Base-by-base conservation (phyloP, 345 rosid genomes). In the Citrus mangshanensis region DNA sequence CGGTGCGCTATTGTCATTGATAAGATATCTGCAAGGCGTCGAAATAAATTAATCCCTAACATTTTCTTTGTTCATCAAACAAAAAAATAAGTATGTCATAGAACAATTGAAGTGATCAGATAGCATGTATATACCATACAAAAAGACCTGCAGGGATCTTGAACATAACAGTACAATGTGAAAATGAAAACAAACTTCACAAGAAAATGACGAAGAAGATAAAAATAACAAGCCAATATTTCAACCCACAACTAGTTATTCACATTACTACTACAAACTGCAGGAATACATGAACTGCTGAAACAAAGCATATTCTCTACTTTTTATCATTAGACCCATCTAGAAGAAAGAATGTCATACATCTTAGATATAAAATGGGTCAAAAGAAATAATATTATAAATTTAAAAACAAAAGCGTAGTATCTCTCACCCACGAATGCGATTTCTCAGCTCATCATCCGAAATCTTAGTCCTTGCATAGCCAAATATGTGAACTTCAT, bases 401-500 rank as follows among this genome's bases (percentile, higher is more conserved):
- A 32, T 30, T 30, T 2, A 21, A 51, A 69, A 59, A 59, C 24
- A 77, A 35, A 79, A 60, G 34, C 22, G n/a, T 46, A 37, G 18
- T 38, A 55, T 18, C 62, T 70, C 86, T 89, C 82, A 94, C 98
- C 97, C 93, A 18, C 88, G 83, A 64, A 96, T 85, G 79, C 95
- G 88, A 78, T 80, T 79, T 85, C 93, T 89, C 63, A 93, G 86
- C 5, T 91, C 95, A 35, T 90, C 86, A 82, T 90, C 97, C 18
- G 97, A 85, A 80, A 95, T 93, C 85, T 90, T 90, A 70, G 92
- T 91, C 89, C 98, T 90, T 34, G 98, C 97, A 88, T 95, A 95
- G 55, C 98, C 98, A 82, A 95, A 93, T 68, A 93, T 91, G 77
- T 94, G 97, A 78, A 96, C 98, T 89, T 92, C 98, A 71, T 88